Percentiles rank a stretch among this genome's conserved stretches.
Conservation (phyloP, 2,329 filamentous ascomycete genomes). For the Chaetomium olivaceum region DNA sequence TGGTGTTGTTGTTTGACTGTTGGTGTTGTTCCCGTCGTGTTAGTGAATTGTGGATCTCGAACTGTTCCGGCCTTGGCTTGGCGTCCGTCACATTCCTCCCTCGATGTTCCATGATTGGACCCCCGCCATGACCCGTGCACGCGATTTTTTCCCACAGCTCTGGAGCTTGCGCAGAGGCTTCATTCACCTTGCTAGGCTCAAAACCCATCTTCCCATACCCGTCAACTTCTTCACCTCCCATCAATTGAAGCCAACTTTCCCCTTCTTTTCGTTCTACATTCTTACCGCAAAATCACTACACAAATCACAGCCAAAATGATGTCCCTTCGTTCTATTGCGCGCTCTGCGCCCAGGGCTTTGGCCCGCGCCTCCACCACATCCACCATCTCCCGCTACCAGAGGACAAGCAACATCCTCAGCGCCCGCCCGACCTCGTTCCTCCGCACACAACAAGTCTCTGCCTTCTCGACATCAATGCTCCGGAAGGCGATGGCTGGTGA, state of each 20-base stretch:
- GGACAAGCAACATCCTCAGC: slow-evolving; percentile 52
- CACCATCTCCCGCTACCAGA: slow-evolving; percentile 49
- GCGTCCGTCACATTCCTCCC: not conserved
- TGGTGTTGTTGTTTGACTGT: no score
- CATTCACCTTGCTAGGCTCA: not conserved
- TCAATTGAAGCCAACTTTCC: not conserved
- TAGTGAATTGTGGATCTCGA: not conserved
- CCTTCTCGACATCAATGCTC: slow-evolving; percentile 52
- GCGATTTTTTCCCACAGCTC: slow-evolving; percentile 16
- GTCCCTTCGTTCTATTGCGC: slow-evolving; percentile 65
- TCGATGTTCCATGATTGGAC: not conserved
- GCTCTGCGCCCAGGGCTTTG: slow-evolving; percentile 65
- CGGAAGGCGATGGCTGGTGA: slow-evolving; percentile 48
- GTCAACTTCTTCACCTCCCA: not conserved
- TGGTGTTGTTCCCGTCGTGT: not conserved
- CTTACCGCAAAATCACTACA: not conserved
- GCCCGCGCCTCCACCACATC: slow-evolving; percentile 57
- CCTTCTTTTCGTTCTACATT: not conserved
- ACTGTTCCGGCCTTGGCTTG: not conserved
- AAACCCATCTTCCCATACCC: not conserved
- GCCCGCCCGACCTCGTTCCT: slow-evolving; percentile 44
- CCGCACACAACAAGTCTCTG: slow-evolving; percentile 45
- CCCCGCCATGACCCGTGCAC: slow-evolving; percentile 8
- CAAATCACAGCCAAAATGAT: slow-evolving; percentile 58
- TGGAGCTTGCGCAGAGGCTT: not conserved